Percentiles rank a stretch among this genome's conserved stretches.
Conservation (phyloP, 306 rosid genomes). For the Corylus americana region DNA sequence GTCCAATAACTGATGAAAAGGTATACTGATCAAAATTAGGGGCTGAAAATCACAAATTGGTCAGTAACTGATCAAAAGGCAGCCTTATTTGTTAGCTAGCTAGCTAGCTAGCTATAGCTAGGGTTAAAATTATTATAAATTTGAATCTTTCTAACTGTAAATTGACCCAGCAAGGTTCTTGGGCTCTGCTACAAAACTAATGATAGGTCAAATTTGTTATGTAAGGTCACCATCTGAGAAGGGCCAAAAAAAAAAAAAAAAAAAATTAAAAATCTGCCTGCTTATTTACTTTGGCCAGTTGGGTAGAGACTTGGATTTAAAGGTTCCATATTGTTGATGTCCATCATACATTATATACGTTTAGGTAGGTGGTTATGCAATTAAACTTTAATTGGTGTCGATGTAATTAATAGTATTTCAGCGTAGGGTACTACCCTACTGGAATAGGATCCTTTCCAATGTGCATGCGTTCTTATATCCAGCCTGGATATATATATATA, state of each 20-base stretch:
- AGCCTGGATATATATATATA: too few species aligned
- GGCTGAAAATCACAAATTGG: neutral
- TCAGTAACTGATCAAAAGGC: constrained; percentile 6
- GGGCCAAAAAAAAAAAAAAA: constrained; percentile 36
- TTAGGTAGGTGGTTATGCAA: neutral
- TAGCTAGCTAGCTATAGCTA: neutral
- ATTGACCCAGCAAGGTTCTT: constrained; percentile 28
- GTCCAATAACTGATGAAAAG: too few species aligned
- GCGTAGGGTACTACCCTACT: neutral
- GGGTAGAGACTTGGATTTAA: constrained; percentile 1
- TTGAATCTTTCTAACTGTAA: constrained; percentile 27
- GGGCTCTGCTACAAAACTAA: constrained; percentile 47
- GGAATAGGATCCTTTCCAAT: too few species aligned
- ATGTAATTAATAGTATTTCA: too few species aligned
- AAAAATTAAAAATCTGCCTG: neutral
- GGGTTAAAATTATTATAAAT: neutral
- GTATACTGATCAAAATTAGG: neutral
- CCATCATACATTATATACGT: neutral
- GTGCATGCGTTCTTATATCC: too few species aligned
- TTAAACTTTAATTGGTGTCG: neutral
- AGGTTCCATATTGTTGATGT: neutral
- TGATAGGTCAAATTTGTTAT: constrained; percentile 47
- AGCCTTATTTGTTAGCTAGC: constrained; percentile 24
- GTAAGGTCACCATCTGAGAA: constrained; percentile 61
- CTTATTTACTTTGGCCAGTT: constrained; percentile 28